A percentile compares a stretch with the other conserved stretches of the same genome.
These are phyloP conservation scores for Tulasnella sp. DNA, from an alignment of 768 basidiomycete genomes.

Conservation along the genomic window DNA sequence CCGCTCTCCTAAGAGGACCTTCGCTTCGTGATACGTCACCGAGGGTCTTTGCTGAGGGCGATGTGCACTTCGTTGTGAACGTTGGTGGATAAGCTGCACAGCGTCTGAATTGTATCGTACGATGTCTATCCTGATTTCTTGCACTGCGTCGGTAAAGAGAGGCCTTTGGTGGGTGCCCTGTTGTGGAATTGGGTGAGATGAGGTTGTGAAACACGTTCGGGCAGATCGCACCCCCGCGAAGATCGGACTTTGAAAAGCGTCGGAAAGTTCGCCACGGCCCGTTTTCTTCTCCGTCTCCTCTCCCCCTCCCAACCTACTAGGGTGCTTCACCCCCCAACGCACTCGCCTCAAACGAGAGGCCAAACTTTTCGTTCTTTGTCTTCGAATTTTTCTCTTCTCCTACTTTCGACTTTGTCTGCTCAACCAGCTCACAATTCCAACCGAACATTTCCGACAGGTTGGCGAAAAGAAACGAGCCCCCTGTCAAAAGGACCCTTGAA, in stretches of 20 bases:
- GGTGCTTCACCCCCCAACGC: neutral
- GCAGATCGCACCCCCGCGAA: neutral
- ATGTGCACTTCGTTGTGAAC: neutral
- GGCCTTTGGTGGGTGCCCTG: neutral
- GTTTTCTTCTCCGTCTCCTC: neutral
- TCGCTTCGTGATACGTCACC: neutral
- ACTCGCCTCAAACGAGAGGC: neutral
- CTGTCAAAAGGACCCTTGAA: slow-evolving; percentile 4
- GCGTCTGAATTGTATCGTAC: neutral
- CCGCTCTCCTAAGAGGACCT: neutral
- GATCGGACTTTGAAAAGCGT: neutral
- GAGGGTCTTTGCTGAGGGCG: neutral
- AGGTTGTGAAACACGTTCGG: neutral
- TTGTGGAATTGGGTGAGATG: neutral
- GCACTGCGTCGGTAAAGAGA: neutral
- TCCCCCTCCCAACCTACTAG: neutral
- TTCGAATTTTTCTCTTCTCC: neutral
- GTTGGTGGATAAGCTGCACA: neutral
- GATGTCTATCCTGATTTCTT: neutral
- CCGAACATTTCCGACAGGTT: neutral
- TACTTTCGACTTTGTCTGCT: neutral
- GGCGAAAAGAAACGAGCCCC: neutral
- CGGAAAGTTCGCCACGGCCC: neutral
- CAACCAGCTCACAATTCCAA: neutral
- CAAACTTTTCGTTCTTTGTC: neutral